phyloP scores from a whole-genome alignment of 352 stramenopile species.

The Globisporangium paroecandrum region DNA sequence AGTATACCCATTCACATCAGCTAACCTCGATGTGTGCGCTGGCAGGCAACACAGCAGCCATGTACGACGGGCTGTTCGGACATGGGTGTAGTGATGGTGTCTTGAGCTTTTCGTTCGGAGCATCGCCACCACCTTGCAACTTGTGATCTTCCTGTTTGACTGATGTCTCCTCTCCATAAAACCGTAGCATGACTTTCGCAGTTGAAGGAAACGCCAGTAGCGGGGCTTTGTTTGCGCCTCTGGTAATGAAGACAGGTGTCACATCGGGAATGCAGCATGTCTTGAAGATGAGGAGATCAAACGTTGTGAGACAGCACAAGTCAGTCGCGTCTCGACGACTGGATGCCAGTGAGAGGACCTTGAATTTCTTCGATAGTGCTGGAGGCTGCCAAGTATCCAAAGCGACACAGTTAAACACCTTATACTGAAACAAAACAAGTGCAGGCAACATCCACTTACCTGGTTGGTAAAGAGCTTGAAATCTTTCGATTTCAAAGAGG shows the following conservation, averaged over 20 bases:
- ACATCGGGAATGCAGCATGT: slow-evolving; percentile 33
- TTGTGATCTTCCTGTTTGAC: slow-evolving; percentile 55
- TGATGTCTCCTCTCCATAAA: slow-evolving; percentile 51
- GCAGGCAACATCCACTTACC: slow-evolving; percentile 17
- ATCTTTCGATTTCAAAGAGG: slow-evolving; percentile 49
- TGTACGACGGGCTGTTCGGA: slow-evolving; percentile 31
- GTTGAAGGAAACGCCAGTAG: slow-evolving; percentile 45
- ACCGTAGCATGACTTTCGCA: slow-evolving; percentile 33
- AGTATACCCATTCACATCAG: background rate
- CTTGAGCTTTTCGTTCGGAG: slow-evolving; percentile 34
- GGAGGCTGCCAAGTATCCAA: background rate
- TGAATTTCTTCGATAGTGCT: slow-evolving; percentile 45
- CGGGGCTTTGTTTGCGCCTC: slow-evolving; percentile 36
- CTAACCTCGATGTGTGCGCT: slow-evolving; percentile 56
- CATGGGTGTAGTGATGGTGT: slow-evolving; percentile 34
- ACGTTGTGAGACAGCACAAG: slow-evolving; percentile 57
- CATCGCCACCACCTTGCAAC: slow-evolving; percentile 42
- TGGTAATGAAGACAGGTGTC: slow-evolving; percentile 33
- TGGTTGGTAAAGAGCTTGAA: slow-evolving; percentile 29
- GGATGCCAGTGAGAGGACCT: slow-evolving; percentile 40
- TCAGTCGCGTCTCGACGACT: slow-evolving; percentile 31
- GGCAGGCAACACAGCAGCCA: slow-evolving; percentile 46
- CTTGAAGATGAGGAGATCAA: slow-evolving; percentile 45
- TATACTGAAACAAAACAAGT: background rate
- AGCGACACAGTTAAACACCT: background rate